Base-by-base conservation (phyloP, 2,329 filamentous ascomycete species). In the Aureobasidium melanogenum region DNA sequence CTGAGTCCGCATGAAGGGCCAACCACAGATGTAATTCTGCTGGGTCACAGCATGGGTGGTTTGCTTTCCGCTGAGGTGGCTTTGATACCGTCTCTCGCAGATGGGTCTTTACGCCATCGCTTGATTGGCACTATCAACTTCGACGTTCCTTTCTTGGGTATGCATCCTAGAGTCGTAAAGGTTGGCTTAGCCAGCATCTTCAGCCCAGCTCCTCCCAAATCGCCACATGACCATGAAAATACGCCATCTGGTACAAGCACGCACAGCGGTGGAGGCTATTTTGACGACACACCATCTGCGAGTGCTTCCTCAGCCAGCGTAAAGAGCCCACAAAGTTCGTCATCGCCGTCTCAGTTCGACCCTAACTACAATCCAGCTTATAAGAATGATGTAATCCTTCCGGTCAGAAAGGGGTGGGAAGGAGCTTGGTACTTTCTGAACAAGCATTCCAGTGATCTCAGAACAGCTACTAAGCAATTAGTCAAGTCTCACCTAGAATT, bases 11-110 rank as follows among this genome's bases (percentile, higher is more conserved):
- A 95, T 67, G 88, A 93, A 72, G 83, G 83, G 30, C 76, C 80
- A 4, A 82, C 79, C 22, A 91, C 90, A 1, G 92, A 97, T 76
- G 80, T 95, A 2, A 80, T 97, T 22, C 79, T 97, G 3, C 78
- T 96, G 2, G 91, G 92, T 0, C 92, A 96, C 72, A 95, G 89
- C 44, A 93, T 97, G 85, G 92, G 92, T 17, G 92, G 92, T 1
- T 79, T 97, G 26, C 74, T 97, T 28, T 84, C 88, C 28, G 89
- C 89, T 1, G 92, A 97, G 67, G 83, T 95, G 28, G 85, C 84
- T 2, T 76, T 96, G 47, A 81, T 88, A 71, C 73, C 66, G 14
- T 68, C 74, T 2, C 44, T 66, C 63, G 52, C 70, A 15, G 62
- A 66, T 15, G 62, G 67, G 22, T 76, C 76, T 12, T 84, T 88